phyloP scores from a whole-genome alignment of 2,329 filamentous ascomycete genomes.

The Colletotrichum gigasporum region DNA sequence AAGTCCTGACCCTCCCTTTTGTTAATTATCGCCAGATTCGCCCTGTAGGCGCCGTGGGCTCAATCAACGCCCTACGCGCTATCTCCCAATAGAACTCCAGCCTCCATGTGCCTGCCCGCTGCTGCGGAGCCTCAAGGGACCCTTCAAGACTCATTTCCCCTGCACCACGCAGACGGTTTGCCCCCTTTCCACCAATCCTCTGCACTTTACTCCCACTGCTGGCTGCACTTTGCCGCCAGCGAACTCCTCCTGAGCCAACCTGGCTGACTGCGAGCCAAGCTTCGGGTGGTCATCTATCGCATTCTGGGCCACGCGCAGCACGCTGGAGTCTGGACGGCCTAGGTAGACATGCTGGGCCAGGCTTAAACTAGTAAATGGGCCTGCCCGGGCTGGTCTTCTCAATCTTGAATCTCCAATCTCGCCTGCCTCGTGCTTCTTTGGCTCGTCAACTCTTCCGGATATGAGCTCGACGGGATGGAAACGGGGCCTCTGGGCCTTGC shows the following conservation, averaged over 20 bases:
- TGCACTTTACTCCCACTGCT: neutral
- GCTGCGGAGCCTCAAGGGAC: slow-evolving; percentile 9
- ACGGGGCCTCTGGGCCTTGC: neutral
- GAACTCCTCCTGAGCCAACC: slow-evolving; percentile 1
- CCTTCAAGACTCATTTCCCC: slow-evolving; percentile 2
- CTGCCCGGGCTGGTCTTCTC: too few species aligned
- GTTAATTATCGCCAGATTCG: slow-evolving; percentile 24
- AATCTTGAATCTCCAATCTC: too few species aligned
- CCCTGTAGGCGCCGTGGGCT: slow-evolving; percentile 18
- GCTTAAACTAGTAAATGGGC: neutral
- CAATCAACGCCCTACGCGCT: slow-evolving; percentile 28
- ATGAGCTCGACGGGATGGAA: neutral
- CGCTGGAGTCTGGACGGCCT: slow-evolving; percentile 4
- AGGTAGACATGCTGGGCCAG: neutral
- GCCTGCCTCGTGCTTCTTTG: too few species aligned
- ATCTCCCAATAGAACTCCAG: slow-evolving; percentile 16
- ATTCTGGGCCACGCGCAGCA: neutral
- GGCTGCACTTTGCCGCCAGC: slow-evolving; percentile 12
- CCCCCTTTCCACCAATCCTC: slow-evolving; percentile 26
- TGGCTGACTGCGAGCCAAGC: neutral
- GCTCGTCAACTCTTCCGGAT: too few species aligned
- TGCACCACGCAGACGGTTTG: slow-evolving; percentile 5
- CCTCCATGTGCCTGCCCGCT: slow-evolving; percentile 15
- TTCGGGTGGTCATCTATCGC: slow-evolving; percentile 5
- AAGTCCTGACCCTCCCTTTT: slow-evolving; percentile 29